These are phyloP conservation scores for Cladophialophora exuberans DNA, from an alignment of 2,329 filamentous ascomycete genomes.

Conservation along the genomic window DNA sequence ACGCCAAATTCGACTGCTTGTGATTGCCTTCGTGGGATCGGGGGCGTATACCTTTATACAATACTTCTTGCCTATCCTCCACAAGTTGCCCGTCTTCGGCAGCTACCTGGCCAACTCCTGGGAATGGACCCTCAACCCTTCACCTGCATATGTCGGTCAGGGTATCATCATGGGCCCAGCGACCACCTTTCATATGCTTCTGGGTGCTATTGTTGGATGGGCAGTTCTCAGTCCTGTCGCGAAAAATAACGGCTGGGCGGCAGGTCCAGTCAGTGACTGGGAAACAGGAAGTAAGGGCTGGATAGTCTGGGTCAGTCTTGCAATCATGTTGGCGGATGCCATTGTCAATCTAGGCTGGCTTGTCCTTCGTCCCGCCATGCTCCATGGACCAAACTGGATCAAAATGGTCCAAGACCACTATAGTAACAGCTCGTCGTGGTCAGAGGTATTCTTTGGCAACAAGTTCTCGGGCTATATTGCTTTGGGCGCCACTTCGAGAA, in stretches of 20 bases:
- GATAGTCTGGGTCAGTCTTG: conserved; percentile 96
- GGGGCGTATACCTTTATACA: conserved; percentile 73
- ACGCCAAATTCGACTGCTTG: conserved; percentile 62
- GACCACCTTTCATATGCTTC: conserved; percentile 92
- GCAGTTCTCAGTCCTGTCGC: conserved; percentile 86
- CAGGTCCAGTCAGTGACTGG: conserved; percentile 85
- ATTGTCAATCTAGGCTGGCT: conserved; percentile 85
- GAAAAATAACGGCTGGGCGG: conserved; percentile 84
- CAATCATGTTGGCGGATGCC: conserved; percentile 95
- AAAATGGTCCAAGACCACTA: conserved; percentile 24
- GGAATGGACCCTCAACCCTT: conserved; percentile 96
- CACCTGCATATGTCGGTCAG: conserved; percentile 94
- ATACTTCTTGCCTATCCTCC: conserved; percentile 85
- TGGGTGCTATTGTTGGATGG: conserved; percentile 90
- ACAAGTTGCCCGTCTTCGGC: conserved; percentile 87
- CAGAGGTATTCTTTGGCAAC: conserved; percentile 27
- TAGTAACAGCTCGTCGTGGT: conserved; percentile 23
- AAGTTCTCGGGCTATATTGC: conserved; percentile 21
- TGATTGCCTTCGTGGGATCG: conserved; percentile 63
- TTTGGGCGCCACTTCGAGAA: conserved; percentile 4
- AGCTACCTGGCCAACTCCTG: conserved; percentile 72
- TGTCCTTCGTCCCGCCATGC: conserved; percentile 64
- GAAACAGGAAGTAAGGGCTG: conserved; percentile 92
- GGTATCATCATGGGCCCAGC: conserved; percentile 98
- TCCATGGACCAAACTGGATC: conserved; percentile 46